These are phyloP conservation scores for Raddia distichophylla DNA, from an alignment of 176 grass and related monocot genomes.

Conservation along the genomic window DNA sequence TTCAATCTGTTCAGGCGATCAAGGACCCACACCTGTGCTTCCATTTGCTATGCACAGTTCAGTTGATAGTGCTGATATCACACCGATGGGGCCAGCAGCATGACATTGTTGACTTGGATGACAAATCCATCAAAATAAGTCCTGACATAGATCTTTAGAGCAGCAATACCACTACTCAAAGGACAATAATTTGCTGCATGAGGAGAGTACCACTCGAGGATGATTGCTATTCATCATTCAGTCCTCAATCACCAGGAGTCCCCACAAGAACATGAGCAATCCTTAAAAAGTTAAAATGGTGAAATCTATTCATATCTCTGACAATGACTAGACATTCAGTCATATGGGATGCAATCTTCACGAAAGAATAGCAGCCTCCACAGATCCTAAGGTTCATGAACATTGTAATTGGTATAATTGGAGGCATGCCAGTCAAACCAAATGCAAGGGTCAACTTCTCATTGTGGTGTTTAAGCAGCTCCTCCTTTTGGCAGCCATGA, in stretches of 20 bases:
- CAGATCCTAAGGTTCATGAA: conserved; percentile 41
- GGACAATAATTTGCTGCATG: conserved; percentile 62
- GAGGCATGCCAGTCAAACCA: conserved; percentile 35
- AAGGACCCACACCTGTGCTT: conserved; percentile 43
- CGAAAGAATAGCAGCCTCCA: conserved; percentile 41
- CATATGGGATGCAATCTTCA: conserved; percentile 32
- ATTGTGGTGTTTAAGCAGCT: conserved; percentile 46
- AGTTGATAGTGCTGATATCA: conserved; percentile 45
- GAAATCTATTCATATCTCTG: conserved; percentile 52
- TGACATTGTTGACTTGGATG: conserved; percentile 55
- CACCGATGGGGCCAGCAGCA: conserved; percentile 47
- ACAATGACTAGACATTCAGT: conserved; percentile 32
- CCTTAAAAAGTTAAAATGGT: conserved; percentile 66
- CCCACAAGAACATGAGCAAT: conserved; percentile 61
- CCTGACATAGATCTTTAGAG: conserved; percentile 58
- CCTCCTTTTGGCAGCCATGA: conserved; percentile 41
- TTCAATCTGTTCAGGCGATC: conserved; percentile 19
- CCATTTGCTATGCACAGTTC: conserved; percentile 48
- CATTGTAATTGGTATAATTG: conserved; percentile 30
- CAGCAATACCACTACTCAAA: conserved; percentile 42
- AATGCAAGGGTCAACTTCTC: conserved; percentile 48
- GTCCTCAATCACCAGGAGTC: conserved; percentile 50
- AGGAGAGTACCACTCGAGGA: conserved; percentile 44
- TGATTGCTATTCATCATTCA: conserved; percentile 36
- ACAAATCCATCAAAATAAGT: conserved; percentile 39